These are phyloP conservation scores for Microglena sp. DNA, from an alignment of 139 green algal species.

Conservation along the genomic window DNA sequence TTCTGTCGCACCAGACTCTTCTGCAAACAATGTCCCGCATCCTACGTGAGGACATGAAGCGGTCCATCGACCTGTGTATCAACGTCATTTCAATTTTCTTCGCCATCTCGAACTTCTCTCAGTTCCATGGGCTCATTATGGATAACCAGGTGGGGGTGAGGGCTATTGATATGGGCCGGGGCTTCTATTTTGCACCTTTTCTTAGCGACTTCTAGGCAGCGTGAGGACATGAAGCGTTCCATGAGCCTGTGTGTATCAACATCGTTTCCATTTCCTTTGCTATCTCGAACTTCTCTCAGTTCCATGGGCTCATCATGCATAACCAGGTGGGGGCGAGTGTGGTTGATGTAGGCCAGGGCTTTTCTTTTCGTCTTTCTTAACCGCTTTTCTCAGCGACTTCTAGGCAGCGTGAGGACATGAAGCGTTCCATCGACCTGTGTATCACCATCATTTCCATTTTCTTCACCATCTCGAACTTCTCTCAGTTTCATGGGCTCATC, in stretches of 20 bases:
- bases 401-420: conserved; percentile 72
- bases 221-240: conserved; percentile 66
- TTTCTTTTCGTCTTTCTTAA: no score
- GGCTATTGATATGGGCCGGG: background rate
- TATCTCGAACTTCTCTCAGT: conserved; percentile 64
- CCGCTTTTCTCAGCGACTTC: no score
- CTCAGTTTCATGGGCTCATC: conserved; percentile 58
- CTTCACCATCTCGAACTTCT: conserved; percentile 68
- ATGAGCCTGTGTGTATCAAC: conserved; percentile 67
- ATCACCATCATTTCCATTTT: conserved; percentile 63
- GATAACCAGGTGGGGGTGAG: conserved; percentile 46
- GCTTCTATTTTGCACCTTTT: no score
- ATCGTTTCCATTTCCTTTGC: conserved; percentile 65
- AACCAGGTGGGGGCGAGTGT: conserved; percentile 34
- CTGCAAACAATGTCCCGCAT: conserved; percentile 62
- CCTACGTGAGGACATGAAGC: conserved; percentile 70
- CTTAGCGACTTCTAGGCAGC: no score
- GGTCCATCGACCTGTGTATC: conserved; percentile 63
- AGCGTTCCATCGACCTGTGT: conserved; percentile 62
- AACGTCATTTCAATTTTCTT: conserved; percentile 69
- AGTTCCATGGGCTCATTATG: conserved; percentile 61
- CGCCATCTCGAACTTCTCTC: conserved; percentile 59
- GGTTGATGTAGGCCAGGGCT: background rate
- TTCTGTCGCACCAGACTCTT: conserved; percentile 61
- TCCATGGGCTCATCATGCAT: conserved; percentile 59